A percentile compares a stretch with the other conserved stretches of the same genome.
Evolutionary conservation across 495 filamentous ascomycete genomes (phyloP).

Genomic region (Aspergillus conjunctus): DNA sequence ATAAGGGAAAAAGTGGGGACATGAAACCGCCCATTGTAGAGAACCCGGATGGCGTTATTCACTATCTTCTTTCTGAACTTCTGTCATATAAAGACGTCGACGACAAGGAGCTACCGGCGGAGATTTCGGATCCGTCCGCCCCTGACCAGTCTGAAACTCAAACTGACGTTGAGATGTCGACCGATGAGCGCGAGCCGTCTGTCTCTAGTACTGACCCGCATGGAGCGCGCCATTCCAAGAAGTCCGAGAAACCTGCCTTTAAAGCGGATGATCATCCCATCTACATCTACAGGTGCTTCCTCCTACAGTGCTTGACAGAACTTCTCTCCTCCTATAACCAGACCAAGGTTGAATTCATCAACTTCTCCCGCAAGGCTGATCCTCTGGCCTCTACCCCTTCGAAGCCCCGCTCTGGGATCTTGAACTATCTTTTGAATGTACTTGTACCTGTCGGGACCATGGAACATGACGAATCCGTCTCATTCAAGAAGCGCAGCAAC

Average conservation of each 20-base stretch:
- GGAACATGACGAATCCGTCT: constrained; percentile 70
- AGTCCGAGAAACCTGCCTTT: constrained; percentile 74
- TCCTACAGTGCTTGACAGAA: constrained; percentile 91
- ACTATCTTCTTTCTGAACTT: constrained; percentile 92
- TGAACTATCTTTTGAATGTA: constrained; percentile 90
- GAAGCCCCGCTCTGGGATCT: constrained; percentile 87
- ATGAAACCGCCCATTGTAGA: constrained; percentile 84
- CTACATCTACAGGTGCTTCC: constrained; percentile 93
- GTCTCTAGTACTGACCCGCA: constrained; percentile 39
- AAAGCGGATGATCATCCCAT: constrained; percentile 93
- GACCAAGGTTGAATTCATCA: constrained; percentile 97
- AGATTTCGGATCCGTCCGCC: constrained; percentile 50
- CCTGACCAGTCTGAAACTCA: constrained; percentile 42
- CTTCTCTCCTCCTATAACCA: constrained; percentile 91
- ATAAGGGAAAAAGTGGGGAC: constrained; percentile 64
- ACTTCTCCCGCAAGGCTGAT: constrained; percentile 89
- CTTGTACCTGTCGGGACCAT: constrained; percentile 79
- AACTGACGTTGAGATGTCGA: constrained; percentile 55
- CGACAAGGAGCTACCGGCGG: constrained; percentile 63
- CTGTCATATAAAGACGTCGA: constrained; percentile 90
- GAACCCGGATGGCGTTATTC: constrained; percentile 92
- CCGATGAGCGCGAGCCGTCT: constrained; percentile 42
- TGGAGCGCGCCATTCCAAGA: constrained; percentile 50
- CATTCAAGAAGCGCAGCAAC: constrained; percentile 77
- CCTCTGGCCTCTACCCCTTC: constrained; percentile 83